Conservation (phyloP, 371 early-diverging fungal species). For the Fennellomyces sp. region DNA sequence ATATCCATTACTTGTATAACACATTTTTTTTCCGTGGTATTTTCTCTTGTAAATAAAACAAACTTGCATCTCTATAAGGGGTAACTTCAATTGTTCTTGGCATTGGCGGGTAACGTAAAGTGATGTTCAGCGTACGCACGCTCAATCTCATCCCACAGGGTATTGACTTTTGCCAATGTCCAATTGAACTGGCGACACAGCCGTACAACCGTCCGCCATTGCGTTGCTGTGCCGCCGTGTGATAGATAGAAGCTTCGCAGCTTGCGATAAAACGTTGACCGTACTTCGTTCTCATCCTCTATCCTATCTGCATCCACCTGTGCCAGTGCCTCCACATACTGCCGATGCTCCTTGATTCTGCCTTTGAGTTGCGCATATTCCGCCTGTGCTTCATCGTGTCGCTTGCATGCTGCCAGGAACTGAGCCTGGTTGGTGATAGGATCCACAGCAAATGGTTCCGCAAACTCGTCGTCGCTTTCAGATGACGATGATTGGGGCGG, state of each 20-base stretch:
- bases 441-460: conserved; percentile 1
- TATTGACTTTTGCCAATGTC: conserved; percentile 11
- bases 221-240: conserved; percentile 14
- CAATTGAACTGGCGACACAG: conserved; percentile 16
- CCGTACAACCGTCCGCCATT: conserved; percentile 16
- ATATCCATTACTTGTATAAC: not conserved
- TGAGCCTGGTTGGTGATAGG: conserved; percentile 10
- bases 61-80: too few species aligned
- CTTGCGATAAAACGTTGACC: not conserved
- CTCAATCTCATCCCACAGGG: conserved; percentile 17
- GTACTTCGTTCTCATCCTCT: conserved; percentile 3
- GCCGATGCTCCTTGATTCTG: conserved; percentile 11
- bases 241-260: conserved; percentile 10
- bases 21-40: not conserved
- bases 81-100: not conserved
- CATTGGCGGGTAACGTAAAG: conserved; percentile 9
- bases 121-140: conserved; percentile 12
- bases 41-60: not conserved
- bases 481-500: conserved; percentile 2
- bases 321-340: conserved; percentile 14
- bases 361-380: conserved; percentile 16
- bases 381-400: conserved; percentile 16
- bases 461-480: not conserved
- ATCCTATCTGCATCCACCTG: conserved; percentile 4
- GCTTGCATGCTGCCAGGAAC: conserved; percentile 13